Evolutionary conservation across 2,329 filamentous ascomycete genomes (phyloP), one percentile per base, ranked within the genome.

Genomic region (Talaromyces sp.): DNA sequence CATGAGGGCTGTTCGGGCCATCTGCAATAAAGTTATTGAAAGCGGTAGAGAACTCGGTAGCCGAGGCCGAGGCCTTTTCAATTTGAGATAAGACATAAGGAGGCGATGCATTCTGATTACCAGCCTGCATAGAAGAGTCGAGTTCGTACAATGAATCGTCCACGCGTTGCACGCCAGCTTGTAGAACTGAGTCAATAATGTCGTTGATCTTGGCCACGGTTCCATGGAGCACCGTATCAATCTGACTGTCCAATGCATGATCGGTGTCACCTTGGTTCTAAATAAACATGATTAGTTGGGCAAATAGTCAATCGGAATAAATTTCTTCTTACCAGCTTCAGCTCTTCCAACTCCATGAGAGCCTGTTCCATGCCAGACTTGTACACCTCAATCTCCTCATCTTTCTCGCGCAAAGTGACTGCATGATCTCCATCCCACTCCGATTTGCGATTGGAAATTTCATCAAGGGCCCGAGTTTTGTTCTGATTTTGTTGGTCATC

Each of bases 11-110:
- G 72, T 92, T 96, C 4, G 93, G 92, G 0, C 94, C 94, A 69
- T 99, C 94, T 7, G 93, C 94, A 65, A 99, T 95, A 73, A 95
- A 97, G 75, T 96, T 96, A 79, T 97, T 99, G 81, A 97, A 99
- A 0, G 94, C 88, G 0, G 93, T 97, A 1, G 93, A 94, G 74
- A 99, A 99, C 70, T 99, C 94, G 74, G 95, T 97, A 11, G 94
- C 91, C 60, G 87, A 96, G 9, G 91, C 86, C 7, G 92, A 94
- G 0, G 94, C 92, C 78, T 97, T 99, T 71, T 99, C 94, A 53
- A 97, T 92, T 72, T 97, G 93, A 2, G 93, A 97, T 46, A 99
- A 81, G 11, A 99, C 92, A 69, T 95, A 97, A 1, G 93, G 85
- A 13, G 94, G 91, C 36, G 92, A 96, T 1, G 94, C 94, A 67